Conservation (phyloP, 306 rosid species). For the Sicyos edulis region DNA sequence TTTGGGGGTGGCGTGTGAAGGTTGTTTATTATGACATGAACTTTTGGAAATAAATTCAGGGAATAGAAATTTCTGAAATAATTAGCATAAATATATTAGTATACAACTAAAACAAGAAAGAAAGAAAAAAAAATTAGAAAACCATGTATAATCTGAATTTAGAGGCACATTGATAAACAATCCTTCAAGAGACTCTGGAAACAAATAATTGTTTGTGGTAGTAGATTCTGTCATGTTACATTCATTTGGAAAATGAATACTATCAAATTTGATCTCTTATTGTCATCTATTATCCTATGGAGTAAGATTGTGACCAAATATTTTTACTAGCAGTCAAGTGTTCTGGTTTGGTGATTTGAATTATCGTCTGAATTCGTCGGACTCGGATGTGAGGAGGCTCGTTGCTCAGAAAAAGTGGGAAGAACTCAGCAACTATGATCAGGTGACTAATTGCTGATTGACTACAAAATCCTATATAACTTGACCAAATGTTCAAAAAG, state of each 20-base stretch:
- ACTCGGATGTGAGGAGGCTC: conserved; percentile 48
- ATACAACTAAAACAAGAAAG: too few species aligned
- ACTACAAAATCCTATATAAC: neutral
- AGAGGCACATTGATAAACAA: too few species aligned
- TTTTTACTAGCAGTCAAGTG: conserved; percentile 56
- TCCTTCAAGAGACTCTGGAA: neutral
- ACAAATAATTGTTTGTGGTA: neutral
- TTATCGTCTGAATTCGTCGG: conserved; percentile 76
- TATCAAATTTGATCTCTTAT: neutral
- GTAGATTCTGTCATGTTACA: neutral
- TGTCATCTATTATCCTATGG: neutral
- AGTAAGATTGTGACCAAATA: conserved; percentile 25
- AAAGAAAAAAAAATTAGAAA: too few species aligned
- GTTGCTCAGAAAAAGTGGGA: conserved; percentile 64
- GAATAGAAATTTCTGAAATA: too few species aligned
- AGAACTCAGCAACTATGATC: conserved; percentile 67
- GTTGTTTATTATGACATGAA: neutral
- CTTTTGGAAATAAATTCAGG: too few species aligned
- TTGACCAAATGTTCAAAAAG: neutral
- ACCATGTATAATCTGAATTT: too few species aligned
- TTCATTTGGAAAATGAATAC: neutral
- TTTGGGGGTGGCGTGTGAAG: too few species aligned
- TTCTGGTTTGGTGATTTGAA: conserved; percentile 98
- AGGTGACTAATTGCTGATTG: conserved; percentile 45
- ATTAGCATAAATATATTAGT: too few species aligned